Percentiles rank a stretch among this genome's conserved stretches.
Evolutionary conservation across 2,329 filamentous ascomycete genomes (phyloP).

Genomic region (Nemania sp.): DNA sequence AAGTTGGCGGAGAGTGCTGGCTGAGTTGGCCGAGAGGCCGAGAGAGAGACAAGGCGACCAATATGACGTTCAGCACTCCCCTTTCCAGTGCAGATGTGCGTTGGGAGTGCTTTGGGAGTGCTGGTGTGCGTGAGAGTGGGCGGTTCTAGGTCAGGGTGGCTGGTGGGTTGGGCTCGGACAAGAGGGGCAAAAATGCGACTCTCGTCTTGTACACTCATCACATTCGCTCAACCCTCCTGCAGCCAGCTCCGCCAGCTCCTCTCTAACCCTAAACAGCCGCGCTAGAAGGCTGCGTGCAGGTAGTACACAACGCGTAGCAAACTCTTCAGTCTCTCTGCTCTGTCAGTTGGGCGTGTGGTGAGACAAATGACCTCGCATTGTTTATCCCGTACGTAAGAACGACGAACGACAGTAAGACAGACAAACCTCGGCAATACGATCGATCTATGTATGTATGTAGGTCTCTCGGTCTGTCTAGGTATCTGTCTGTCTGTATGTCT

Average conservation of each 20-base stretch:
- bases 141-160: conserved; percentile 28
- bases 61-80: conserved; percentile 38
- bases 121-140: conserved; percentile 33
- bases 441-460: too few species aligned
- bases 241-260: conserved; percentile 15
- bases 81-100: conserved; percentile 38
- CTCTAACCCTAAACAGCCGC: conserved; percentile 29
- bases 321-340: background rate
- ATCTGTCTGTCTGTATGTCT: too few species aligned
- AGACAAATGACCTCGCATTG: background rate
- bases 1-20: conserved; percentile 12
- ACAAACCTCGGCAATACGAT: background rate
- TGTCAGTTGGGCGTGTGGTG: background rate
- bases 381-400: background rate
- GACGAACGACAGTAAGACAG: conserved; percentile 2
- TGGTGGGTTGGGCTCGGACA: conserved; percentile 35
- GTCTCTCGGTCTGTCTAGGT: too few species aligned
- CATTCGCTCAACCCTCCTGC: conserved; percentile 16
- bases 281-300: conserved; percentile 5
- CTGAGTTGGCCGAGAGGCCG: conserved; percentile 10
- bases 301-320: conserved; percentile 10
- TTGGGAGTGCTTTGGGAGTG: too few species aligned
- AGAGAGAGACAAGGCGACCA: conserved; percentile 30
- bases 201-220: conserved; percentile 22
- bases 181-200: conserved; percentile 35